Evolutionary conservation across 345 rosid genomes (phyloP).

Genomic region (Gossypium longicalyx): DNA sequence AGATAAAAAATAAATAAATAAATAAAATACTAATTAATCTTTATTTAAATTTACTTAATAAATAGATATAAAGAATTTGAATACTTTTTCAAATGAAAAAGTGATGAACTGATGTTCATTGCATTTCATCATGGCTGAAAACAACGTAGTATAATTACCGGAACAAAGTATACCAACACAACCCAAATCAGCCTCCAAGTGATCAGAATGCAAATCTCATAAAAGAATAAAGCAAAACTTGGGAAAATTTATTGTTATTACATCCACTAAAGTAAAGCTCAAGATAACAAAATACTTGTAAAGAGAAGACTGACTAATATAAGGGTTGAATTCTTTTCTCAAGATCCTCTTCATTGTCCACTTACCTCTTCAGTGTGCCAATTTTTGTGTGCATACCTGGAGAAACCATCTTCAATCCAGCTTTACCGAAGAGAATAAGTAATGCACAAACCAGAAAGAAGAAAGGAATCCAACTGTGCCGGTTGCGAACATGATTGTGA

Average conservation of each 20-base stretch:
- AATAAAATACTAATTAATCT: no score
- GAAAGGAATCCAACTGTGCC: conserved; percentile 58
- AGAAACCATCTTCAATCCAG: conserved; percentile 37
- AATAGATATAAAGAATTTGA: no score
- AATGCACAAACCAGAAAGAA: conserved; percentile 63
- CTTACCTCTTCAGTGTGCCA: not conserved
- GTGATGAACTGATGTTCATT: conserved; percentile 1
- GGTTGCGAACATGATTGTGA: conserved; percentile 53
- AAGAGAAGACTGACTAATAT: not conserved
- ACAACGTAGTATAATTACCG: not conserved
- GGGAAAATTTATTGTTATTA: conserved; percentile 29
- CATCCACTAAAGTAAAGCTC: conserved; percentile 22
- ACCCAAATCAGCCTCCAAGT: not conserved
- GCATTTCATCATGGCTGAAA: not conserved
- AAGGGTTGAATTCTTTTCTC: not conserved
- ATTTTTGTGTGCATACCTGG: not conserved
- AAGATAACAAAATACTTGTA: not conserved
- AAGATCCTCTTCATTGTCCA: not conserved
- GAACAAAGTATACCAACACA: conserved; percentile 1
- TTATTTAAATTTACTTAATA: no score
- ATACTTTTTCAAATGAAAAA: not conserved
- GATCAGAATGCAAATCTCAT: conserved; percentile 2
- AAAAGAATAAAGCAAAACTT: conserved; percentile 25
- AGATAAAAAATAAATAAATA: no score
- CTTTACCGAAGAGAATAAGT: conserved; percentile 56